Percentiles rank a stretch among this genome's conserved stretches.
These are phyloP conservation scores for Diversispora eburnea DNA, from an alignment of 192 early-diverging fungal species.

Conservation along the genomic window DNA sequence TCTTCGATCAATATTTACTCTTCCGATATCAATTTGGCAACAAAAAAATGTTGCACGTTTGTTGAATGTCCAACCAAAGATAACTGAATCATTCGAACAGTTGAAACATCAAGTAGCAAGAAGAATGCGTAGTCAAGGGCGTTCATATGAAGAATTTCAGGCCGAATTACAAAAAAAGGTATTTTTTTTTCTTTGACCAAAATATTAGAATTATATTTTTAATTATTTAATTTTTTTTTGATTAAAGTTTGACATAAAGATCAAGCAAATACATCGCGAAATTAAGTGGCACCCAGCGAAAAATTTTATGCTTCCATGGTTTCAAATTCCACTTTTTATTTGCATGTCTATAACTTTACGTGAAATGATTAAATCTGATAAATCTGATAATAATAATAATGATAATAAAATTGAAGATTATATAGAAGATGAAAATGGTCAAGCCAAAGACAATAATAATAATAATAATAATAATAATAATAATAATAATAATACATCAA, in stretches of 20 bases:
- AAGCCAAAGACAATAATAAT: no score
- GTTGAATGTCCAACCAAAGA: constrained; percentile 46
- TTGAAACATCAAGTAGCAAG: constrained; percentile 42
- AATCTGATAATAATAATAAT: neutral
- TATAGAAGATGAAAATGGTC: no score
- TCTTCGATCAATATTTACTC: constrained; percentile 46
- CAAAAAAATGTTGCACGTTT: constrained; percentile 47
- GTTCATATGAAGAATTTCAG: constrained; percentile 45
- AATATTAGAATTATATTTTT: neutral
- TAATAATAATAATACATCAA: constrained; percentile 48
- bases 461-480: neutral
- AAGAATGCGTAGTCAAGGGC: constrained; percentile 37
- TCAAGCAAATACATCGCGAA: constrained; percentile 54
- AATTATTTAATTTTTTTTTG: neutral
- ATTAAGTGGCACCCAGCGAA: constrained; percentile 59
- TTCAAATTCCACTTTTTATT: constrained; percentile 76
- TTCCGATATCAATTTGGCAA: constrained; percentile 60
- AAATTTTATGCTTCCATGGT: constrained; percentile 61
- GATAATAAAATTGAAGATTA: neutral
- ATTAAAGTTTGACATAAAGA: constrained; percentile 45
- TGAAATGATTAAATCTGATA: constrained; percentile 56
- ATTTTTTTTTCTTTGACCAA: constrained; percentile 5
- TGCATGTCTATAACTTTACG: constrained; percentile 63
- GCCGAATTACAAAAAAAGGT: constrained; percentile 47
- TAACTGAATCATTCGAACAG: constrained; percentile 46